Base-by-base conservation (phyloP, 495 filamentous ascomycete genomes). In the Trichoderma orchidacearum region DNA sequence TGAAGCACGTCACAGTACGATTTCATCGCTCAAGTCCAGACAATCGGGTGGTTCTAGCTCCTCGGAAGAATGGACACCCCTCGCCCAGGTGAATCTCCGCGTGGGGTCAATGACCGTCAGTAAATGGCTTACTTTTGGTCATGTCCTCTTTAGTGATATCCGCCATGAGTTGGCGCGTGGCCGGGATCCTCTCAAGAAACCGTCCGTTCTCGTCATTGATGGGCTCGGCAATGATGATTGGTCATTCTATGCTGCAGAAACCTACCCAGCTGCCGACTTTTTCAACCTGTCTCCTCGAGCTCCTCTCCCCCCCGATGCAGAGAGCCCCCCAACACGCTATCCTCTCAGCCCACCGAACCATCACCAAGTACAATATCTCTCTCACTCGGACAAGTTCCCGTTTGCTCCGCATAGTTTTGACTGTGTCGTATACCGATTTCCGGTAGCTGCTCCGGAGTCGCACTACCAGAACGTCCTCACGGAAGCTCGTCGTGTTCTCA, bases 191-290 rank as follows among this genome's bases (percentile, higher is more conserved):
- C 63, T 70, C 30, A 77, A 80, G 57, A 72, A 71, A 18, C 81
- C 83, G 35, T 77, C 80, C 6, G 84, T 99, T 30, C 78, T 99
- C 15, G 86, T 99, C 21, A 78, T 99, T 36, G 93, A 99, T 68
- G 94, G 94, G 11, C 80, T 98, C 29, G 75, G 73, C 28, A 73
- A 84, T 59, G 84, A 93, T 61, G 94, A 99, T 67, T 99, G 94
- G 94, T 96, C 91, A 3, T 97, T 94, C 70, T 98, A 96, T 67
- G 91, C 87, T 52, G 89, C 93, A 13, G 78, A 96, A 65, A 94
- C 90, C 2, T 97, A 98, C 61, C 87, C 88, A 0, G 78, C 78
- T 29, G 87, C 88, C 0, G 86, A 84, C 18, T 84, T 98, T 57
- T 96, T 95, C 75, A 94, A 89, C 63, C 77, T 92, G 30, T 85